These are phyloP conservation scores for Fusarium pseudograminearum DNA, from an alignment of 2,329 filamentous ascomycete genomes.

Conservation along the genomic window DNA sequence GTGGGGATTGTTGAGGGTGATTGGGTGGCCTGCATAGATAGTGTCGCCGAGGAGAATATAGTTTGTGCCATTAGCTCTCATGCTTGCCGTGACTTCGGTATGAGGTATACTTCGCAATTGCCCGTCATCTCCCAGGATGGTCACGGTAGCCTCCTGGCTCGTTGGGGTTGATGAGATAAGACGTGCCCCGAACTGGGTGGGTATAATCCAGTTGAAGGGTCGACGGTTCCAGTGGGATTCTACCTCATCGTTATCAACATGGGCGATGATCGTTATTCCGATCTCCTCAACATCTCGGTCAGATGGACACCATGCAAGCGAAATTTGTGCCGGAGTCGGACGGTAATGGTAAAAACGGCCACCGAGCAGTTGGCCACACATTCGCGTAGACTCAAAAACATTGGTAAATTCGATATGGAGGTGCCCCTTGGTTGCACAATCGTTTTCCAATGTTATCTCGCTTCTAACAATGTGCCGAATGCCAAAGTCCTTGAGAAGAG, in stretches of 20 bases:
- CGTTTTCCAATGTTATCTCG: background rate
- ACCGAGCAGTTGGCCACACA: background rate
- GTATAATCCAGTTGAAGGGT: background rate
- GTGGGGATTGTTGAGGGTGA: too few species aligned
- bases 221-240: background rate
- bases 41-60: too few species aligned
- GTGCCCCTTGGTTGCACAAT: background rate
- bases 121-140: too few species aligned
- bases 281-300: background rate
- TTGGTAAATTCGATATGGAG: constrained; percentile 41
- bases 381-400: constrained; percentile 13
- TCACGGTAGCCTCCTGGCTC: too few species aligned
- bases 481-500: constrained; percentile 31
- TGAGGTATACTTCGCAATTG: too few species aligned
- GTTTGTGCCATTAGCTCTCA: too few species aligned
- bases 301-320: too few species aligned
- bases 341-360: accelerated
- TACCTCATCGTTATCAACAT: background rate
- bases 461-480: constrained; percentile 5
- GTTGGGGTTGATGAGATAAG: too few species aligned
- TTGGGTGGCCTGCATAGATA: too few species aligned
- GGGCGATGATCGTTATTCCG: too few species aligned
- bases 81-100: too few species aligned
- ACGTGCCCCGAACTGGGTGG: too few species aligned
- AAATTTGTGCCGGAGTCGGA: background rate